phyloP scores from a whole-genome alignment of 1,284 basidiomycete genomes.

The Wallemia mellicola region DNA sequence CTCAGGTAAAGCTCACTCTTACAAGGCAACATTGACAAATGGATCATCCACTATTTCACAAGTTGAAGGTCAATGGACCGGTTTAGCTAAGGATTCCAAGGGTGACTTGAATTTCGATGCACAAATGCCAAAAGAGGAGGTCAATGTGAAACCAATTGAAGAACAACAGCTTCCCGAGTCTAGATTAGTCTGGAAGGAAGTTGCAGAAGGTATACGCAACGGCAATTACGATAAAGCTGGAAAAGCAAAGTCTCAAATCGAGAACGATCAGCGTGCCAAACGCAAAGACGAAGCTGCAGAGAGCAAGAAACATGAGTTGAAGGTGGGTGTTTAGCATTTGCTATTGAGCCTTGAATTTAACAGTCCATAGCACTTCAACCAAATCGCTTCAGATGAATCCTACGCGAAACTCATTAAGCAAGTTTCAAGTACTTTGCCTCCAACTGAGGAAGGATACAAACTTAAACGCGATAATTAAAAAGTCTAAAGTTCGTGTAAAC shows the following conservation, averaged over 20 bases:
- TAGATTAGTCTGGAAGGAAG: slow-evolving; percentile 52
- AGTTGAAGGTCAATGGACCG: slow-evolving; percentile 71
- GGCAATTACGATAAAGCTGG: slow-evolving; percentile 79
- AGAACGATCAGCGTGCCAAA: slow-evolving; percentile 79
- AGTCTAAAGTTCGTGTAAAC: neutral
- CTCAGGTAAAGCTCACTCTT: slow-evolving; percentile 67
- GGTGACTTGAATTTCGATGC: slow-evolving; percentile 13
- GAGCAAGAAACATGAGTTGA: slow-evolving; percentile 36
- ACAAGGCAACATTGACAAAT: slow-evolving; percentile 44
- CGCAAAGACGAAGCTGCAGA: slow-evolving; percentile 51
- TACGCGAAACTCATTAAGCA: neutral
- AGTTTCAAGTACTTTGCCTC: neutral
- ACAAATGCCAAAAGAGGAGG: slow-evolving; percentile 28
- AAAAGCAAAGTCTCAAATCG: slow-evolving; percentile 65
- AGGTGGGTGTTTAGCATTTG: neutral
- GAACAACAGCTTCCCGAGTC: slow-evolving; percentile 59
- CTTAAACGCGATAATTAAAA: neutral
- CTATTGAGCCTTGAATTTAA: neutral
- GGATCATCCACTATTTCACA: slow-evolving; percentile 18
- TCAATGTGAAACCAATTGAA: slow-evolving; percentile 29
- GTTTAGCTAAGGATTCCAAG: slow-evolving; percentile 23
- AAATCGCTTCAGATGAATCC: slow-evolving; percentile 27
- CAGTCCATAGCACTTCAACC: slow-evolving; percentile 30
- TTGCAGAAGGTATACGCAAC: slow-evolving; percentile 66
- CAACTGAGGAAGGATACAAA: neutral